Evolutionary conservation across 768 basidiomycete species (phyloP), one percentile per base, ranked within the genome.

Genomic region (Amanita molliuscula): DNA sequence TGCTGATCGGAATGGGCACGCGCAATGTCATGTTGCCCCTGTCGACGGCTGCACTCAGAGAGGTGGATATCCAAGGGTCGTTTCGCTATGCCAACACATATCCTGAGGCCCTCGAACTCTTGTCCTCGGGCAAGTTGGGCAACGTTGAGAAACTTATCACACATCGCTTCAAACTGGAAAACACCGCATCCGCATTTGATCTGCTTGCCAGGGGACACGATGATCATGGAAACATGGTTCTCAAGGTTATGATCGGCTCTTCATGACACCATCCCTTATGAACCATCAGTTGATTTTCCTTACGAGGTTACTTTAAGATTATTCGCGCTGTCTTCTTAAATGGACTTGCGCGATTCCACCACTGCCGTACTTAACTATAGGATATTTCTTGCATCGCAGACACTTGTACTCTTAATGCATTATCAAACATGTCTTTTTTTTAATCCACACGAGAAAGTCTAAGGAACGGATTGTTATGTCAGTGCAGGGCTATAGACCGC

Each of bases 1-100:
- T 91, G 75, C 86, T 92, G 59, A 81, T 98, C 55, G 95, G 95
- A 18, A 98, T 98, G 95, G 95, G 95, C 56, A 80, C 90, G 13
- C 78, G 84, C 52, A 85, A 83, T 58, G 78, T 84, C 50, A 72
- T 76, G 55, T 73, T 96, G 48, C 95, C 95, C n/a, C 75, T 93
- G 50, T 84, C 85, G 37, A 74, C 77, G 25, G 88, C 92, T 35
- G 84, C 89, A 13, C 65, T 83, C 50, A 82, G 94, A 46, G 94
- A 96, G 67, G 89, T 97, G 53, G 92, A 97, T 65, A 81, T 97
- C 59, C 79, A 82, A 54, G 94, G 93, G 56, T 88, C 86, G 33
- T 96, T 96, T 77, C 79, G 89, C 28, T 93, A 93, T 59, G 84
- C 84, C 53, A 82, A 91, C 69, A 93, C 90, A 8, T 98, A 95